Evolutionary conservation across 2,329 filamentous ascomycete species (phyloP).

Genomic region (Pseudogymnoascus sp.): DNA sequence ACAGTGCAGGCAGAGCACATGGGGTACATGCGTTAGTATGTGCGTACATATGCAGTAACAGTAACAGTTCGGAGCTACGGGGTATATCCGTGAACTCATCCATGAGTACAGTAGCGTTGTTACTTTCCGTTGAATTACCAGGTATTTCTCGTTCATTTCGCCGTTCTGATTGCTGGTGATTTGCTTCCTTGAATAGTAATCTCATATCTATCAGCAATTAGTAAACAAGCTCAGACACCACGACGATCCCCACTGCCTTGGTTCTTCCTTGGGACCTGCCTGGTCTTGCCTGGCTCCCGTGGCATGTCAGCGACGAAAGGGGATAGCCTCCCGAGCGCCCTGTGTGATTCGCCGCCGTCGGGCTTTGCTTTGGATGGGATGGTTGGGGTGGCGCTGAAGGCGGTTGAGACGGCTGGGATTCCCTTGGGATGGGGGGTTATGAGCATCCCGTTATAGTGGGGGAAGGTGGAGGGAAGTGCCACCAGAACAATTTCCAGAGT

Average conservation of each 20-base stretch:
- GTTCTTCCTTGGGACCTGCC: neutral
- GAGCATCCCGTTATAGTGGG: neutral
- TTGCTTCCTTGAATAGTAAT: neutral
- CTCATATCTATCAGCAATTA: neutral
- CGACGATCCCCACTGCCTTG: neutral
- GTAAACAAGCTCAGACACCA: neutral
- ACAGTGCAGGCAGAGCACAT: neutral
- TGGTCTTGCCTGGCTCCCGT: neutral
- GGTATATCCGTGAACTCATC: neutral
- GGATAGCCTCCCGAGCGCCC: neutral
- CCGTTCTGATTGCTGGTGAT: neutral
- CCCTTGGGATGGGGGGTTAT: neutral
- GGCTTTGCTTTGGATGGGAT: neutral
- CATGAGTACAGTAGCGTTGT: neutral
- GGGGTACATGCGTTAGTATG: neutral
- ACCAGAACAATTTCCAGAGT: neutral
- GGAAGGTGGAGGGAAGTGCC: neutral
- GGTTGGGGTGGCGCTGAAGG: neutral
- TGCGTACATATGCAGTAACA: neutral
- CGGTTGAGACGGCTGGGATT: neutral
- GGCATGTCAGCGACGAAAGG: neutral
- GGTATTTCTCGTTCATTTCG: neutral
- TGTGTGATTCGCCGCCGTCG: neutral
- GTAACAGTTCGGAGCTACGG: neutral
- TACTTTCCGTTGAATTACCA: neutral